Conservation (phyloP, 768 basidiomycete species). For the Hypholoma sublateritium region DNA sequence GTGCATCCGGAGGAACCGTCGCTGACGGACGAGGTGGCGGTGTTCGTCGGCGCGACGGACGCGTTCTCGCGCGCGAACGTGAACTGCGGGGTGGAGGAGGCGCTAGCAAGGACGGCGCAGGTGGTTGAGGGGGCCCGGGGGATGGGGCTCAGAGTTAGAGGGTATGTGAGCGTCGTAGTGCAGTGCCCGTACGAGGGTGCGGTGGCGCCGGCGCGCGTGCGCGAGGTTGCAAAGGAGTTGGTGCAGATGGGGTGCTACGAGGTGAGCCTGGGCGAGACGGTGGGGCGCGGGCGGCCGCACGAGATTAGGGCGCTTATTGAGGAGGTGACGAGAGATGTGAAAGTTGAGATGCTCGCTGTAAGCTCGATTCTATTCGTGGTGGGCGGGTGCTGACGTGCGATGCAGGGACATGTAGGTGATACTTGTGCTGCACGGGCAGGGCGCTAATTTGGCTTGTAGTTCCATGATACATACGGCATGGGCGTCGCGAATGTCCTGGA, state of each 20-base stretch:
- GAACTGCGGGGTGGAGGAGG: conserved; percentile 71
- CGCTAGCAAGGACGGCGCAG: conserved; percentile 58
- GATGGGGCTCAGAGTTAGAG: conserved; percentile 68
- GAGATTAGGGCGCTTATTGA: conserved; percentile 69
- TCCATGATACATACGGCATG: conserved; percentile 89
- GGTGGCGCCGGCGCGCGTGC: conserved; percentile 62
- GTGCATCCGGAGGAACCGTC: conserved; percentile 39
- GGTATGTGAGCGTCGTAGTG: conserved; percentile 84
- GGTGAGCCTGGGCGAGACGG: conserved; percentile 89
- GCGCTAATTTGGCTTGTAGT: conserved; percentile 38
- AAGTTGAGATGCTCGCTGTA: conserved; percentile 71
- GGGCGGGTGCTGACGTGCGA: conserved; percentile 1
- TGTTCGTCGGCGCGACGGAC: conserved; percentile 90
- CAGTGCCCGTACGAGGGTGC: conserved; percentile 86
- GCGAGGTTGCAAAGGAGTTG: conserved; percentile 69
- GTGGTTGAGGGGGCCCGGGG: conserved; percentile 64
- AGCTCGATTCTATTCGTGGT: conserved; percentile 17
- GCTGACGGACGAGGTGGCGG: conserved; percentile 78
- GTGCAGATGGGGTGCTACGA: conserved; percentile 94
- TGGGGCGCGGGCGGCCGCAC: conserved; percentile 79
- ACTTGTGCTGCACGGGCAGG: too few species aligned
- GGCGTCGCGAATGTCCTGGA: conserved; percentile 75
- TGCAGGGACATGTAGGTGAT: conserved; percentile 54
- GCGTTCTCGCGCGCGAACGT: conserved; percentile 85
- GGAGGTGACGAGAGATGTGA: conserved; percentile 61